Base-by-base conservation (phyloP, 2,329 filamentous ascomycete species). In the Colletotrichum horii region DNA sequence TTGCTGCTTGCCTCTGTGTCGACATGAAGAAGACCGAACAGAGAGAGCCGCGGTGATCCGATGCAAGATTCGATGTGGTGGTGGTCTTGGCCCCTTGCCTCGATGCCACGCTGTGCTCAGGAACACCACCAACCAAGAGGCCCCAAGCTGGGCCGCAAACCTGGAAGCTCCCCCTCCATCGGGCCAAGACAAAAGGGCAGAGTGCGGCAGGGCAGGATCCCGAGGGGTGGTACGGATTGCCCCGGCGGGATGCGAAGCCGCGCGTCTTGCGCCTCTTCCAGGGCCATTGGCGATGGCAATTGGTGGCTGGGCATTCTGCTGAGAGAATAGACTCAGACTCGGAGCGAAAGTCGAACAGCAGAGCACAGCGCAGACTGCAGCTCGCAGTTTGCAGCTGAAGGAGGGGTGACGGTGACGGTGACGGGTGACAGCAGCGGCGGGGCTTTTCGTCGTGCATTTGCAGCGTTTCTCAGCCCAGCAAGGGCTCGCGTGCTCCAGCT, bases 261-360 rank as follows among this genome's bases (percentile, higher is more conserved):
- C 72, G 72, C 72, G 72, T 75, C 72, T 71, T 62, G 52, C 30
- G 61, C 67, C 48, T 52, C 60, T n/a, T 52, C 38, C 43, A 64
- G 52, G 43, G 43, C 52, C 32, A 69, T 43, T 62, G 61, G 55
- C 14, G 16, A 32, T 65, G 24, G 28, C 36, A 66, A 38, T 67
- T 26, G 28, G 72, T 61, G 61, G 67, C 52, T 61, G 61, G 67
- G 58, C 16, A 15, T 5, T 60, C 9, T 22, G 43, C 43, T 52
- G 19, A 22, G 28, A 60, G 62, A 58, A 60, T n/a, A 65, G 12
- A 28, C 12, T 30, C 56, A 2, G 30, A 4, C 26, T 61, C 58
- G 19, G 12, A 52, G 43, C 22, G n/a, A 3, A 22, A 52, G 6
- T 52, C 9, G 22, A 26, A 68, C 32, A 55, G 58, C 22, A 16